Conservation (phyloP, 495 filamentous ascomycete genomes). For the Rostrohypoxylon terebratum region DNA sequence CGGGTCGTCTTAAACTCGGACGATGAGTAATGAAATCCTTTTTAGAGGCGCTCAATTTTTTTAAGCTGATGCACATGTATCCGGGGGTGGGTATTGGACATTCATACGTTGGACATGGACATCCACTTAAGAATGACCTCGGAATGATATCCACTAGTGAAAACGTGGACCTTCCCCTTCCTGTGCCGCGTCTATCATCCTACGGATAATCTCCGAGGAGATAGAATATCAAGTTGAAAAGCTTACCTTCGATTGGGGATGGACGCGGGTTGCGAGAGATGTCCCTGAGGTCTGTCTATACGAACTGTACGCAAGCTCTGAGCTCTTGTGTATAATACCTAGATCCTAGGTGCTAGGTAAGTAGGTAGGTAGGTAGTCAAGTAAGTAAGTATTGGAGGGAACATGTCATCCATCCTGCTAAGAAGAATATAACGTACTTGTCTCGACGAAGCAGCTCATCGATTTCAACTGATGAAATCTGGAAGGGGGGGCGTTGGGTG, state of each 20-base stretch:
- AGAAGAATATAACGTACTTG: no score
- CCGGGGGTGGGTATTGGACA: not conserved
- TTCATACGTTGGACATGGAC: not conserved
- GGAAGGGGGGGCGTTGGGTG: no score
- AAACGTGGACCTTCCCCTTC: not conserved
- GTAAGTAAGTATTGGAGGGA: no score
- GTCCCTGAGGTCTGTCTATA: no score
- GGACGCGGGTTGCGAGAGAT: not conserved
- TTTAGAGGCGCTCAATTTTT: slow-evolving; percentile 24
- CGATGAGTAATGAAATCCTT: slow-evolving; percentile 37
- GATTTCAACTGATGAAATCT: no score
- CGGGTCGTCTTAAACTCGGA: not conserved
- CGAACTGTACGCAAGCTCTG: no score
- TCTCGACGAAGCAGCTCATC: no score
- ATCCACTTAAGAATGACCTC: not conserved
- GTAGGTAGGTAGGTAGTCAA: no score
- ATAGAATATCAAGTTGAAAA: not conserved
- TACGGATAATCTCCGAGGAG: slow-evolving; percentile 1
- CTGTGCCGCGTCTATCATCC: not conserved
- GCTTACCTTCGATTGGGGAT: not conserved
- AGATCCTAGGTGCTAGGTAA: no score
- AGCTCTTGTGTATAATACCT: no score
- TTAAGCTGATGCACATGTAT: not conserved
- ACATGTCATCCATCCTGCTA: no score
- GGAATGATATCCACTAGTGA: not conserved